Conservation (phyloP, 2,329 filamentous ascomycete genomes). For the Ceratocystis huliohia region DNA sequence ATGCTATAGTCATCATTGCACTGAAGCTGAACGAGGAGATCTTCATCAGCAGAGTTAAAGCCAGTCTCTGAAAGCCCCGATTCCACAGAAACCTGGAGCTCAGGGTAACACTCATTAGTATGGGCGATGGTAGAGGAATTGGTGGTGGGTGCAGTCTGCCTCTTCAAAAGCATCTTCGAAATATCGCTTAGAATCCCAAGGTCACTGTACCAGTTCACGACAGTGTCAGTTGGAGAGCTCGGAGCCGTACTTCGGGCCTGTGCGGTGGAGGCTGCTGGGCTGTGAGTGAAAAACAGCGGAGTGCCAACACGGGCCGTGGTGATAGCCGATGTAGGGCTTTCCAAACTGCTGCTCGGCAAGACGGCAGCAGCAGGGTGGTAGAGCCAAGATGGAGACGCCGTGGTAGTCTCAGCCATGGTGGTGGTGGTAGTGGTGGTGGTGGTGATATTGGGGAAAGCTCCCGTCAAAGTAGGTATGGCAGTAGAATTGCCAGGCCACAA, state of each 20-base stretch:
- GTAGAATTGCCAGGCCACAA: background rate
- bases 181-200: background rate
- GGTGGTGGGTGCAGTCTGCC: background rate
- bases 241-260: background rate
- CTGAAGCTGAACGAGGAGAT: constrained; percentile 3
- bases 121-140: background rate
- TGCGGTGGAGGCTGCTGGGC: background rate
- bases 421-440: background rate
- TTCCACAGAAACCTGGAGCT: constrained; percentile 8
- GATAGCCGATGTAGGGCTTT: background rate
- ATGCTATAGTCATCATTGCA: constrained; percentile 10
- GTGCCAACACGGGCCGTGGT: constrained; percentile 12
- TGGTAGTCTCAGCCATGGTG: background rate
- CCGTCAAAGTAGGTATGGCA: background rate
- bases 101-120: constrained; percentile 12
- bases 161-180: background rate
- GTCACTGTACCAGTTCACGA: background rate
- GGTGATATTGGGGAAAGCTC: background rate
- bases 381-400: background rate
- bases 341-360: background rate
- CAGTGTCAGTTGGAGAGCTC: background rate
- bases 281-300: constrained; percentile 10
- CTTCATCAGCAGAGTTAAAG: constrained; percentile 7
- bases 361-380: background rate
- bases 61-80: constrained; percentile 9